Conservation (phyloP, 768 basidiomycete species). For the Agrocybe praecox region DNA sequence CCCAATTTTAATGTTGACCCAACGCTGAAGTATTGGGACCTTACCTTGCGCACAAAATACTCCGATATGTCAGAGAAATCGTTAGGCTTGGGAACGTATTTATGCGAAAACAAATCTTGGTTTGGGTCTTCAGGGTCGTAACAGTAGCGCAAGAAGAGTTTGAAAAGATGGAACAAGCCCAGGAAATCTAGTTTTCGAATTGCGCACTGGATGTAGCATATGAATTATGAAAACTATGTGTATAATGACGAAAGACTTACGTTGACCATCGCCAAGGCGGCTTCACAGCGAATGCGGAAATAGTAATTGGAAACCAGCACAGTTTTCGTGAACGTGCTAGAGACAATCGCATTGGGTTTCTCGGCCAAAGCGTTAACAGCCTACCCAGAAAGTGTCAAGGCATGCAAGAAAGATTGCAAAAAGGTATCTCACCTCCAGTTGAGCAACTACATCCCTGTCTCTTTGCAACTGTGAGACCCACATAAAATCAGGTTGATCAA, state of each 20-base stretch:
- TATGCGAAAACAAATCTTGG: conserved; percentile 84
- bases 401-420: not conserved
- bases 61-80: conserved; percentile 91
- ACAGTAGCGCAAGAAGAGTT: conserved; percentile 88
- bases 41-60: conserved; percentile 93
- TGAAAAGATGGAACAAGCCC: conserved; percentile 94
- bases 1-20: not conserved
- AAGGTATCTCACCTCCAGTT: conserved; percentile 75
- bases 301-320: conserved; percentile 95
- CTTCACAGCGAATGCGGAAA: conserved; percentile 94
- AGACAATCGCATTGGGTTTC: conserved; percentile 83
- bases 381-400: conserved; percentile 38
- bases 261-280: conserved; percentile 79
- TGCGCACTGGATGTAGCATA: conserved; percentile 64
- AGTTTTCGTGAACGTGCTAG: conserved; percentile 90
- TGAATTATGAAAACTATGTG: conserved; percentile 5
- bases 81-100: conserved; percentile 93
- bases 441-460: conserved; percentile 95
- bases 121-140: conserved; percentile 84
- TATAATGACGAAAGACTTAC: conserved; percentile 45
- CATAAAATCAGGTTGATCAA: conserved; percentile 97
- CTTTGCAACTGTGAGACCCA: conserved; percentile 96
- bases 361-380: conserved; percentile 87
- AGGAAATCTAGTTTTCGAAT: conserved; percentile 81
- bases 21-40: conserved; percentile 17